These are phyloP conservation scores for Gossypium turneri DNA, from an alignment of 345 rosid genomes.

Conservation along the genomic window DNA sequence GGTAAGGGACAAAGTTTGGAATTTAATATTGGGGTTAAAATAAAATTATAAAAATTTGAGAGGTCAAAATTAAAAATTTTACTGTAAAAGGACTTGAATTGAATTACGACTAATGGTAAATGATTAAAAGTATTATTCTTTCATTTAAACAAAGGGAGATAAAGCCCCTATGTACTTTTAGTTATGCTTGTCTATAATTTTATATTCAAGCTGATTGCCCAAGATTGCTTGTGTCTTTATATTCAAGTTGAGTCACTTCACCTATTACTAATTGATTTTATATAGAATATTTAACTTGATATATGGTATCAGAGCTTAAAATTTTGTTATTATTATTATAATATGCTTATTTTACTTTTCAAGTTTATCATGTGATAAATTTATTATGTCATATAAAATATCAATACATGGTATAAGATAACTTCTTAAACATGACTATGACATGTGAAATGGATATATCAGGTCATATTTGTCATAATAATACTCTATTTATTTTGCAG, in stretches of 20 bases:
- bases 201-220: not conserved
- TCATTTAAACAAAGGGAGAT: no score
- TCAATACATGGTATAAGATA: not conserved
- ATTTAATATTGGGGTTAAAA: no score
- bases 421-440: not conserved
- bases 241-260: not conserved
- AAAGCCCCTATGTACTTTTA: no score
- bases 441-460: not conserved
- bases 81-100: no score
- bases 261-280: not conserved
- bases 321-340: no score
- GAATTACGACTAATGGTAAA: no score
- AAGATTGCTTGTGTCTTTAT: not conserved
- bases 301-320: not conserved
- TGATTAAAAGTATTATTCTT: no score
- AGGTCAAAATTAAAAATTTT: no score
- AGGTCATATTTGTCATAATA: not conserved
- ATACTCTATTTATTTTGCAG: conserved; percentile 26
- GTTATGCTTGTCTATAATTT: not conserved
- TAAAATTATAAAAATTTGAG: no score
- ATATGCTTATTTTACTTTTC: not conserved
- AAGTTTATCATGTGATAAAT: not conserved
- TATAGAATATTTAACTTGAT: not conserved
- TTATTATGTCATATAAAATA: not conserved
- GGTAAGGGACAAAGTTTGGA: no score